Evolutionary conservation across 140 eudicot species (phyloP).

Genomic region (Anethum foeniculum): DNA sequence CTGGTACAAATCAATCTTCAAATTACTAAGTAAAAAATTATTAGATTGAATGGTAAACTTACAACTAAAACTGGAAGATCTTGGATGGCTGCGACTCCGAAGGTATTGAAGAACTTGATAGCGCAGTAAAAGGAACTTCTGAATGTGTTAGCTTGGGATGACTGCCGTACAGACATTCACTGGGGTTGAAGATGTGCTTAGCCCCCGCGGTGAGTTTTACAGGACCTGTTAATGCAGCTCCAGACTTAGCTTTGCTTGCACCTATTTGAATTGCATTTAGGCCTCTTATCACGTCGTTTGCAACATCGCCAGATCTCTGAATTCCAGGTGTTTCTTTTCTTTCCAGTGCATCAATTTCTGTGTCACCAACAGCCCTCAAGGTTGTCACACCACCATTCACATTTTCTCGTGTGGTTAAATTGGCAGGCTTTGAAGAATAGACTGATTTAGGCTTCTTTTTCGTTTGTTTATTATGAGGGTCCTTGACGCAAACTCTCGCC

Average conservation of each 20-base stretch:
- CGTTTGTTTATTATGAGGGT: neutral
- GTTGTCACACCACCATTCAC: neutral
- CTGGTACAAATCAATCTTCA: neutral
- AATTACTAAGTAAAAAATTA: neutral
- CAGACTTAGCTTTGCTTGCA: neutral
- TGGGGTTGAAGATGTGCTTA: slow-evolving; percentile 24
- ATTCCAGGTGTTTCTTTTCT: neutral
- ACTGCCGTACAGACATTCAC: slow-evolving; percentile 13
- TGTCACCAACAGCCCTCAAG: neutral
- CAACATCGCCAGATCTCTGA: neutral
- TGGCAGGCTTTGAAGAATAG: slow-evolving; percentile 2
- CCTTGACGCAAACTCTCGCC: slow-evolving; percentile 13
- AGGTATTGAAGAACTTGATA: neutral
- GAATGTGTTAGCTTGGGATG: slow-evolving; percentile 13
- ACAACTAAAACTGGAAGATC: slow-evolving; percentile 18
- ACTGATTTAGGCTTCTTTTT: slow-evolving; percentile 20
- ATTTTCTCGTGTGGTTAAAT: slow-evolving; percentile 13
- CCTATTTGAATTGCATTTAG: neutral
- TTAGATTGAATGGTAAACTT: slow-evolving; percentile 12
- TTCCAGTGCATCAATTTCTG: neutral
- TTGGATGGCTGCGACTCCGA: slow-evolving; percentile 16
- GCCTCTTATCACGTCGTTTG: neutral
- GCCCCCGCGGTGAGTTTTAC: slow-evolving; percentile 28
- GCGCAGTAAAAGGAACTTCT: slow-evolving; percentile 5
- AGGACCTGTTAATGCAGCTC: slow-evolving; percentile 13